Conservation (phyloP, 768 basidiomycete species). For the Hericium erinaceus region DNA sequence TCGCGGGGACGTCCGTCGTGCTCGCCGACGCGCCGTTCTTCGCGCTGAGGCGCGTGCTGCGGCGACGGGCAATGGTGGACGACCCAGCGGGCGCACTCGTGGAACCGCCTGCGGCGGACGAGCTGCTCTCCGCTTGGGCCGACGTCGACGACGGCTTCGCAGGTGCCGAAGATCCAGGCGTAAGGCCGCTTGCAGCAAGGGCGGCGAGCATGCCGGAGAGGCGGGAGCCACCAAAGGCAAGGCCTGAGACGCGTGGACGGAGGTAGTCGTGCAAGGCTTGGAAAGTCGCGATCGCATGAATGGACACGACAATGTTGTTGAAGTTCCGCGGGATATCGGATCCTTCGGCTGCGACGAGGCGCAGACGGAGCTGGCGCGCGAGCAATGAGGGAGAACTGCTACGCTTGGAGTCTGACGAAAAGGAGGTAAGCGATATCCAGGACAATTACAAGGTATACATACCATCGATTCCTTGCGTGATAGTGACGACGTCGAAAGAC, state of each 20-base stretch:
- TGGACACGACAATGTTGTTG: conserved; percentile 90
- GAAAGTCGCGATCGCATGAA: conserved; percentile 97
- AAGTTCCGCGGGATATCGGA: conserved; percentile 80
- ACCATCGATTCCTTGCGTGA: conserved; percentile 79
- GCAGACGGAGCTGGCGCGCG: conserved; percentile 86
- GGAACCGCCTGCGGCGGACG: conserved; percentile 2
- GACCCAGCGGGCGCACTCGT: conserved; percentile 9
- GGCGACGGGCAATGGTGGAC: conserved; percentile 43
- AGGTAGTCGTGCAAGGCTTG: conserved; percentile 96
- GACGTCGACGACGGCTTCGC: conserved; percentile 10
- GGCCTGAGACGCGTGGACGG: conserved; percentile 76
- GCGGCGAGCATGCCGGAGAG: conserved; percentile 89
- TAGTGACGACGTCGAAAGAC: conserved; percentile 88
- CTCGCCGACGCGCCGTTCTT: conserved; percentile 34
- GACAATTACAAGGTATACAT: conserved; percentile 15
- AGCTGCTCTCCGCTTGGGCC: conserved; percentile 10
- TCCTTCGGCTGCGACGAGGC: conserved; percentile 83
- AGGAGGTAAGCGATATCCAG: neutral
- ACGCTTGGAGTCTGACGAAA: conserved; percentile 67
- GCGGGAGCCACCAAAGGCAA: conserved; percentile 51
- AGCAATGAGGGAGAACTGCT: conserved; percentile 77
- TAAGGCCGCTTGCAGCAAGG: conserved; percentile 59
- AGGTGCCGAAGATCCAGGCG: conserved; percentile 32
- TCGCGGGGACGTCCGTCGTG: conserved; percentile 7
- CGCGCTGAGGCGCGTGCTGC: conserved; percentile 78